These are phyloP conservation scores for Penicillium paxilli DNA, from an alignment of 495 filamentous ascomycete genomes.

Conservation along the genomic window DNA sequence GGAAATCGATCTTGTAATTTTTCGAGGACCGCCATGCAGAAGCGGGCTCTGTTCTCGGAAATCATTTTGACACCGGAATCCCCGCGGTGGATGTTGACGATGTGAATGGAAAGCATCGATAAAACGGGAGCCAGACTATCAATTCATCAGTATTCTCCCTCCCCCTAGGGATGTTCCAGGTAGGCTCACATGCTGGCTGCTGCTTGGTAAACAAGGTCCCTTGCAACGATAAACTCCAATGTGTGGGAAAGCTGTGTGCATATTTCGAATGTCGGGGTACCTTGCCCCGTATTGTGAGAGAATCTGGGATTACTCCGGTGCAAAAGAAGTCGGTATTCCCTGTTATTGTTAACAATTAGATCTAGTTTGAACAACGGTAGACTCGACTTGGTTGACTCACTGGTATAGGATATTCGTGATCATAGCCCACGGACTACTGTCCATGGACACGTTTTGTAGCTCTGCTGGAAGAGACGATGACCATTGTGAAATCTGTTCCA, in stretches of 20 bases:
- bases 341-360: neutral
- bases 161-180: too few relatives aligned
- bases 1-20: constrained; percentile 10
- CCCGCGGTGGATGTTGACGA: constrained; percentile 16
- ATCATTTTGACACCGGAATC: constrained; percentile 10
- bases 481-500: constrained; percentile 11
- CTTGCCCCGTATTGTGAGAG: constrained; percentile 2
- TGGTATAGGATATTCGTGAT: constrained; percentile 11
- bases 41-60: constrained; percentile 20
- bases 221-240: constrained; percentile 6
- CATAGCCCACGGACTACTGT: constrained; percentile 10
- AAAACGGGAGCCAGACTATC: constrained; percentile 5
- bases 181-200: constrained; percentile 6
- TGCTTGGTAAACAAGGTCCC: constrained; percentile 3
- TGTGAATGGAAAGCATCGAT: constrained; percentile 18
- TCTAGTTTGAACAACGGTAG: too few relatives aligned
- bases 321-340: constrained; percentile 8
- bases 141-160: neutral
- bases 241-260: constrained; percentile 10
- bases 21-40: constrained; percentile 19
- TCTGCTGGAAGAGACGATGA: neutral
- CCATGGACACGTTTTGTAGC: neutral
- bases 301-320: constrained; percentile 13
- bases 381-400: too few relatives aligned
- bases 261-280: constrained; percentile 9